These are phyloP conservation scores for Hortiboletus flavorubellus DNA, from an alignment of 768 basidiomycete species.

Conservation along the genomic window DNA sequence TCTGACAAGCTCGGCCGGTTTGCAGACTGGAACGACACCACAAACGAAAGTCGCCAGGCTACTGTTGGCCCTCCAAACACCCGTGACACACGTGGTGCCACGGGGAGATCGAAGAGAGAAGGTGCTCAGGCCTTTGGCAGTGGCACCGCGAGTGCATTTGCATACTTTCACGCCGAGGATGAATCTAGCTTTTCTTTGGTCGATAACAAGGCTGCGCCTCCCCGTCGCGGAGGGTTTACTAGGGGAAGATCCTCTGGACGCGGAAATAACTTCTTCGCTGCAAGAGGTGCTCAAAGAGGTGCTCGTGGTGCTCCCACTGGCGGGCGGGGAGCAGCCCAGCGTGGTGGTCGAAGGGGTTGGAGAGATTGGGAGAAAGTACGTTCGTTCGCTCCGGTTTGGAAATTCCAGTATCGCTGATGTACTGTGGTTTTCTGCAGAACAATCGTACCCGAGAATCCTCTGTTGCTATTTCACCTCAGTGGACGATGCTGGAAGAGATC, in stretches of 20 bases:
- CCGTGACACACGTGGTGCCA: conserved; percentile 47
- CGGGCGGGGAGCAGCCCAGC: conserved; percentile 42
- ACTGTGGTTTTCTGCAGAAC: conserved; percentile 42
- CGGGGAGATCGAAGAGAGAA: conserved; percentile 64
- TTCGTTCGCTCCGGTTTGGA: not conserved
- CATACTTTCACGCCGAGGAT: conserved; percentile 97
- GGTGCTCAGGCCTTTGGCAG: conserved; percentile 87
- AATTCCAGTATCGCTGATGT: not conserved
- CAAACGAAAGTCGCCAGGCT: conserved; percentile 58
- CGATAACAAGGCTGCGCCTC: conserved; percentile 74
- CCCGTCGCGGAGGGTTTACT: conserved; percentile 66
- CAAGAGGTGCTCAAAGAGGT: conserved; percentile 45
- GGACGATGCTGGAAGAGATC: conserved; percentile 96
- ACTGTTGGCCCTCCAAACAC: conserved; percentile 46
- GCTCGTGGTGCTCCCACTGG: conserved; percentile 42
- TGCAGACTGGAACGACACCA: conserved; percentile 93
- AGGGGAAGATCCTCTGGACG: conserved; percentile 45
- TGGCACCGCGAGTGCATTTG: conserved; percentile 86
- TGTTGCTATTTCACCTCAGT: conserved; percentile 86
- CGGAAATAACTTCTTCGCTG: conserved; percentile 33
- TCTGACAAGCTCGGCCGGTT: conserved; percentile 96
- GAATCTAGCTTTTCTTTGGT: conserved; percentile 96
- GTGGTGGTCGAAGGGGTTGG: conserved; percentile 64
- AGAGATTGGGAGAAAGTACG: conserved; percentile 93
- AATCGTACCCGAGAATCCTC: conserved; percentile 88